phyloP scores from a whole-genome alignment of 495 filamentous ascomycete genomes.

The Penicillium malachiteum region DNA sequence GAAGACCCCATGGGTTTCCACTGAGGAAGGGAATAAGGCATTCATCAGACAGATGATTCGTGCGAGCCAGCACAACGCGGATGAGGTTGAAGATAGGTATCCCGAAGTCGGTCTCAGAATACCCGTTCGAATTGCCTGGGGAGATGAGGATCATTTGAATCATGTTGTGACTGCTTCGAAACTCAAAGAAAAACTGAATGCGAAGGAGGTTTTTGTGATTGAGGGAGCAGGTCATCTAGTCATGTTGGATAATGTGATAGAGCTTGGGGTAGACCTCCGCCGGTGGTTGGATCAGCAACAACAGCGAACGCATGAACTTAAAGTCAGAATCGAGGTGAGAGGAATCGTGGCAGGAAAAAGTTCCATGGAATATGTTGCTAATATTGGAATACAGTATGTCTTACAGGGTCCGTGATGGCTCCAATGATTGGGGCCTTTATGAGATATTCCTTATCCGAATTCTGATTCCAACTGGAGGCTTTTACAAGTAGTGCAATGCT shows the following conservation, averaged over 20 bases:
- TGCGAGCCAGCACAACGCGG: constrained; percentile 24
- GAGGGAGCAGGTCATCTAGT: constrained; percentile 36
- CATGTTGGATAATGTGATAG: constrained; percentile 33
- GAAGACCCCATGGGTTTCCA: constrained; percentile 23
- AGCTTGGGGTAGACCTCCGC: constrained; percentile 26
- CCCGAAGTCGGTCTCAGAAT: constrained; percentile 23
- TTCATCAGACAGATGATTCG: constrained; percentile 32
- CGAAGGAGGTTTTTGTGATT: constrained; percentile 23
- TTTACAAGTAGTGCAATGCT: background rate
- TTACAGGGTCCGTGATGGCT: background rate
- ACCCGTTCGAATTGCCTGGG: constrained; percentile 35
- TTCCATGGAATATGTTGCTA: too few relatives aligned
- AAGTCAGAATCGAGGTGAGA: too few relatives aligned
- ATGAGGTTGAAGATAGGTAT: constrained; percentile 28
- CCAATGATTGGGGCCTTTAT: background rate
- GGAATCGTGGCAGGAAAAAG: too few relatives aligned
- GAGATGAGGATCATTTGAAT: constrained; percentile 33
- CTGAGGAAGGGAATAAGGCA: constrained; percentile 18
- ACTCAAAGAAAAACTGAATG: constrained; percentile 19
- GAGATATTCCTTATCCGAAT: background rate
- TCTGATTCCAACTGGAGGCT: background rate
- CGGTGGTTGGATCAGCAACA: background rate
- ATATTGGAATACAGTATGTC: background rate
- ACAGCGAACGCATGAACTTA: too few relatives aligned
- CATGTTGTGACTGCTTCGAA: constrained; percentile 26